These are phyloP conservation scores for Trametes elegans DNA, from an alignment of 768 basidiomycete species.

Conservation along the genomic window DNA sequence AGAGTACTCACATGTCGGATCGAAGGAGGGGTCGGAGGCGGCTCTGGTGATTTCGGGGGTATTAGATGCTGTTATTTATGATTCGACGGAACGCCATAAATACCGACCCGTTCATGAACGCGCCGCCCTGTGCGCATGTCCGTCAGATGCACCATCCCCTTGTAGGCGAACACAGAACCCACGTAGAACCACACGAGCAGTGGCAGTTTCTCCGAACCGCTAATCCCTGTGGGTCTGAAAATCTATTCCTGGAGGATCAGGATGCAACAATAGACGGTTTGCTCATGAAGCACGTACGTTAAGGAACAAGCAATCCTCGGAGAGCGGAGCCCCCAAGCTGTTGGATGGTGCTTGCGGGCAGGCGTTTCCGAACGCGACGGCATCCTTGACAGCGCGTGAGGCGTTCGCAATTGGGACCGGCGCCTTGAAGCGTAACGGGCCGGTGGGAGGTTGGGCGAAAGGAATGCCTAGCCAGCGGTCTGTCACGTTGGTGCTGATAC, in stretches of 20 bases:
- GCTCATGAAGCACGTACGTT: conserved; percentile 37
- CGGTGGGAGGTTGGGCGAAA: conserved; percentile 54
- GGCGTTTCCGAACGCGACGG: conserved; percentile 51
- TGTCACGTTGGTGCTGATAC: conserved; percentile 32
- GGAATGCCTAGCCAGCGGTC: conserved; percentile 60
- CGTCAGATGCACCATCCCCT: no score
- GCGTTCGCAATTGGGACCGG: conserved; percentile 40
- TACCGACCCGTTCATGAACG: conserved; percentile 43
- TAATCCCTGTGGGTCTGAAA: conserved; percentile 26
- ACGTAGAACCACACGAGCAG: conserved; percentile 34
- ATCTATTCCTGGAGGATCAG: conserved; percentile 18
- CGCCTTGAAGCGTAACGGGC: conserved; percentile 52
- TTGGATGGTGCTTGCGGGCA: conserved; percentile 47
- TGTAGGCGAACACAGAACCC: no score
- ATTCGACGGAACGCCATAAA: neutral
- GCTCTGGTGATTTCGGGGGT: conserved; percentile 31
- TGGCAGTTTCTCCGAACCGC: conserved; percentile 23
- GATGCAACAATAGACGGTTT: neutral
- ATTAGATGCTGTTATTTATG: neutral
- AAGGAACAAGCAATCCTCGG: conserved; percentile 53
- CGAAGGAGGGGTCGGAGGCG: conserved; percentile 39
- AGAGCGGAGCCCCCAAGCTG: conserved; percentile 42
- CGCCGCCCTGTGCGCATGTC: conserved; percentile 41
- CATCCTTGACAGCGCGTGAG: conserved; percentile 35
- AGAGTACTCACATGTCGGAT: conserved; percentile 45